Conservation (phyloP, 2,329 filamentous ascomycete species). For the Botrytis tulipae region DNA sequence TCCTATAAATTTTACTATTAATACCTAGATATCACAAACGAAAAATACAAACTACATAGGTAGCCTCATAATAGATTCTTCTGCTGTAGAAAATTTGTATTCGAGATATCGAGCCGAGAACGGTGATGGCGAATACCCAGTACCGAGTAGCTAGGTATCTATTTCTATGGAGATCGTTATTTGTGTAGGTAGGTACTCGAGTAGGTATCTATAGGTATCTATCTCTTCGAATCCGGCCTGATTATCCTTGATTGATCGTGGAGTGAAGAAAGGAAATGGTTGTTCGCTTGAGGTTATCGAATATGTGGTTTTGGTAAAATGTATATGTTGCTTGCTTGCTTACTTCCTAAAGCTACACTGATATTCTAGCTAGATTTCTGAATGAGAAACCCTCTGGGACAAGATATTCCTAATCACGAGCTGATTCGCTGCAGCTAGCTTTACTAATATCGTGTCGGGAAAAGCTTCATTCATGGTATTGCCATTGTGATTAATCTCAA, state of each 20-base stretch:
- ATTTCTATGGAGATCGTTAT: no score
- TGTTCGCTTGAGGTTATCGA: background rate
- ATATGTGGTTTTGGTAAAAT: background rate
- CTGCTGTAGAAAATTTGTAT: background rate
- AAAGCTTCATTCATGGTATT: background rate
- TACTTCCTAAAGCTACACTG: background rate
- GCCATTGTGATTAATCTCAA: background rate
- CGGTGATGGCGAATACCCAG: no score
- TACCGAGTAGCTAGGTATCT: background rate
- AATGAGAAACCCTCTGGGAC: no score
- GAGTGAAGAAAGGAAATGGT: background rate
- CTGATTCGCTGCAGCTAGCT: background rate
- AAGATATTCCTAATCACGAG: background rate
- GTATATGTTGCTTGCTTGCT: background rate
- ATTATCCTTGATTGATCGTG: background rate
- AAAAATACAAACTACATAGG: background rate
- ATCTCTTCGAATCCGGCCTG: no score
- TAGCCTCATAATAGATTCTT: background rate
- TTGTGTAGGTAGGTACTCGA: no score
- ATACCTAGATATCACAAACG: background rate
- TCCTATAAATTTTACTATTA: no score
- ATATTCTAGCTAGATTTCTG: no score
- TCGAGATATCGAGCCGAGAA: background rate
- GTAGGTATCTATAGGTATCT: no score
- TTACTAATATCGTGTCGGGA: fast-evolving